These are phyloP conservation scores for Trametes meyenii DNA, from an alignment of 768 basidiomycete species.

Conservation along the genomic window DNA sequence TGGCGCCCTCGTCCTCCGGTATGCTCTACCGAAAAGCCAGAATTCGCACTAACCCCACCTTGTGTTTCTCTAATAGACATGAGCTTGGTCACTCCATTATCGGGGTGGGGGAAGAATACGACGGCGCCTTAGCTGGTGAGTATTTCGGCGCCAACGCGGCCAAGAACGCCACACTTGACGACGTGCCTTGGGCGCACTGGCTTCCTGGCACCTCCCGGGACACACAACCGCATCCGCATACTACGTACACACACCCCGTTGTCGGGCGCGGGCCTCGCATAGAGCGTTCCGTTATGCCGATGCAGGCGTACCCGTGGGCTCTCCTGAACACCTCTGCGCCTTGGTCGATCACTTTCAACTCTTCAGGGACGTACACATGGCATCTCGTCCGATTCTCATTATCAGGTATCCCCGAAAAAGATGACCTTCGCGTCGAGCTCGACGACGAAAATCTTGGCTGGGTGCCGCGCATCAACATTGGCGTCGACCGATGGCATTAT, in stretches of 20 bases:
- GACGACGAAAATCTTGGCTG: conserved; percentile 65
- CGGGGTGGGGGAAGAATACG: conserved; percentile 81
- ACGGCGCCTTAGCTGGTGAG: conserved; percentile 58
- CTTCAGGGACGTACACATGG: conserved; percentile 63
- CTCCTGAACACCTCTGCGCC: conserved; percentile 61
- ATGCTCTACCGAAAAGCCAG: not conserved
- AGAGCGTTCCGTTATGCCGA: conserved; percentile 73
- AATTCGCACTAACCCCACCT: not conserved
- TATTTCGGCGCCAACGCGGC: conserved; percentile 74
- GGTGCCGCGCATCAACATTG: conserved; percentile 57
- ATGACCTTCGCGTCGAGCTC: conserved; percentile 58
- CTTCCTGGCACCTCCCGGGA: conserved; percentile 39
- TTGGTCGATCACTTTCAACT: conserved; percentile 62
- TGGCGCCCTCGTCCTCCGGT: conserved; percentile 71
- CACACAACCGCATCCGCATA: conserved; percentile 5
- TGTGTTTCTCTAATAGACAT: conserved; percentile 41
- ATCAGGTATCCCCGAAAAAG: conserved; percentile 61
- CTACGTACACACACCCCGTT: not conserved
- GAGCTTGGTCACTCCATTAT: conserved; percentile 84
- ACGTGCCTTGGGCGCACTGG: conserved; percentile 75
- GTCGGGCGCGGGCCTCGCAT: conserved; percentile 37
- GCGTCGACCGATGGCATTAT: conserved; percentile 78
- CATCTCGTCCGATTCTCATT: conserved; percentile 72
- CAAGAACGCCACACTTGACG: conserved; percentile 38
- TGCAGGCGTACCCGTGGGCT: conserved; percentile 79